Percentiles rank a stretch among this genome's conserved stretches.
Conservation (phyloP, 768 basidiomycete genomes). For the Tricholoma saponaceum region DNA sequence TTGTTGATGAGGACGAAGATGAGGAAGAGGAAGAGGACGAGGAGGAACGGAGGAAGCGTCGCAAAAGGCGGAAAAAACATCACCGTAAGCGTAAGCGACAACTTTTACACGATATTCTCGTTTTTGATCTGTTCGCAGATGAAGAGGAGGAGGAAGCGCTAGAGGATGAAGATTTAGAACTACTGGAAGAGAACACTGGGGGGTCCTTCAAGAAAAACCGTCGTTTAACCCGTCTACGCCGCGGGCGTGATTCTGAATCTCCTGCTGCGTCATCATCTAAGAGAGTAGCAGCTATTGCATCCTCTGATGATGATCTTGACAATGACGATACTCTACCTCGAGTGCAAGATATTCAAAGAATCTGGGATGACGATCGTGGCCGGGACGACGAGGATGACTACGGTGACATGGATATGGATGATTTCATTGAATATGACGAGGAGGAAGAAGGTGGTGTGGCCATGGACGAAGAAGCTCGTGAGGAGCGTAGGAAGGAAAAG, state of each 20-base stretch:
- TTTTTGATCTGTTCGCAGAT: conserved; percentile 15
- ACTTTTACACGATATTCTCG: conserved; percentile 3
- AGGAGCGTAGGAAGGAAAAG: conserved; percentile 67
- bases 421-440: conserved; percentile 80
- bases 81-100: conserved; percentile 47
- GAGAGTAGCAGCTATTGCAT: conserved; percentile 57
- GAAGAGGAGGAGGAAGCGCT: conserved; percentile 63
- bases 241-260: conserved; percentile 69
- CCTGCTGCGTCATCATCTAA: conserved; percentile 59
- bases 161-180: conserved; percentile 91
- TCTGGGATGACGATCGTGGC: conserved; percentile 80
- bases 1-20: conserved; percentile 87
- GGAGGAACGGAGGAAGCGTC: conserved; percentile 53
- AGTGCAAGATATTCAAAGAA: conserved; percentile 61
- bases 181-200: conserved; percentile 89
- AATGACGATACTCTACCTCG: conserved; percentile 48
- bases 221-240: conserved; percentile 66
- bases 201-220: conserved; percentile 65
- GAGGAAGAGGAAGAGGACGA: conserved; percentile 75
- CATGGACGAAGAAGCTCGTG: conserved; percentile 73
- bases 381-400: conserved; percentile 72
- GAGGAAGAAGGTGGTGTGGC: conserved; percentile 69
- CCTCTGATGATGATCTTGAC: conserved; percentile 76
- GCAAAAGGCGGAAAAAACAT: conserved; percentile 64
- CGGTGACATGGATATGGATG: conserved; percentile 69